Evolutionary conservation across 805 yeast genomes (phyloP).

Genomic region (Saccharomycopsis sp.): DNA sequence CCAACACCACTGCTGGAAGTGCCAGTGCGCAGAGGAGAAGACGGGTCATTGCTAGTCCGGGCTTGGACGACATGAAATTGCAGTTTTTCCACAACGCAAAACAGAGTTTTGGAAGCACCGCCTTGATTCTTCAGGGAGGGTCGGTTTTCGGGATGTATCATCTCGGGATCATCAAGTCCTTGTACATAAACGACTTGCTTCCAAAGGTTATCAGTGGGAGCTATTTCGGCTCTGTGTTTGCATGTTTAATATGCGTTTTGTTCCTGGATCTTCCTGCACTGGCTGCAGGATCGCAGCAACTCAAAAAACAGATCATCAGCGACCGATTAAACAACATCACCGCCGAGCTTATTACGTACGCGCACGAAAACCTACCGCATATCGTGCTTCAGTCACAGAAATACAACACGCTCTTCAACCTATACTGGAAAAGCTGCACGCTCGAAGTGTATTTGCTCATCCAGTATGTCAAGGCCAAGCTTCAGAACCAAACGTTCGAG

Average conservation of each 20-base stretch:
- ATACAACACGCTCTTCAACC: constrained; percentile 7
- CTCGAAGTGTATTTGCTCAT: constrained; percentile 78
- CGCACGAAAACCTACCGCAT: constrained; percentile 4
- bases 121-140: constrained; percentile 89
- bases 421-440: constrained; percentile 63
- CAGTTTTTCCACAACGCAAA: constrained; percentile 82
- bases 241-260: constrained; percentile 68
- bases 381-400: constrained; percentile 2
- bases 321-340: constrained; percentile 5
- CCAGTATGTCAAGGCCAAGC: constrained; percentile 64
- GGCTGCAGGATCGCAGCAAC: background rate
- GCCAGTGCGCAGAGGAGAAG: constrained; percentile 24
- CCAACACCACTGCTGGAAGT: too few relatives aligned
- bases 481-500: constrained; percentile 86
- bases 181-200: constrained; percentile 65
- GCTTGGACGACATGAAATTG: constrained; percentile 50
- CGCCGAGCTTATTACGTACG: constrained; percentile 2
- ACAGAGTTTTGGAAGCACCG: constrained; percentile 86
- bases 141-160: constrained; percentile 92
- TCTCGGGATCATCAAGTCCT: constrained; percentile 82
- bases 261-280: background rate
- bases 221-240: constrained; percentile 91
- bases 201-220: constrained; percentile 88
- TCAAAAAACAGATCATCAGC: background rate
- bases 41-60: constrained; percentile 28